Evolutionary conservation across 441 rosid genomes (phyloP).

Genomic region (Arabidopsis lyrata): DNA sequence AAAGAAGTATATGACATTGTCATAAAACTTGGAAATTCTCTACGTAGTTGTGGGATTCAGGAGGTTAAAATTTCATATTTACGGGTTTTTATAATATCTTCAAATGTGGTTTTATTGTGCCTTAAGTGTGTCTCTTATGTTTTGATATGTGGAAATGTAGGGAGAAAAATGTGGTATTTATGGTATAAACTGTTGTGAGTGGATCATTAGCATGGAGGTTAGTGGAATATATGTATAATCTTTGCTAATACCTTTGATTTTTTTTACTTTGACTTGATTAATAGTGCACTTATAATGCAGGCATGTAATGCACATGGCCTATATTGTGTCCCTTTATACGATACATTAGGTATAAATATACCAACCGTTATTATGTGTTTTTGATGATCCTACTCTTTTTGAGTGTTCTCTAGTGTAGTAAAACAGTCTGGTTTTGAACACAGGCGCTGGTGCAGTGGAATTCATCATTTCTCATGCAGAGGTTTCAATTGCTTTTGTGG

Average conservation of each 20-base stretch:
- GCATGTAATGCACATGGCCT: constrained; percentile 98
- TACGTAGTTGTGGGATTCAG: constrained; percentile 78
- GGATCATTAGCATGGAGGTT: constrained; percentile 99
- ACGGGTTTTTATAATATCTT: neutral
- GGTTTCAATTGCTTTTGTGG: constrained; percentile 86
- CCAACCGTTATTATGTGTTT: neutral
- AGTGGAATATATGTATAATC: neutral
- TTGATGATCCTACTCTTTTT: neutral
- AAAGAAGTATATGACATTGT: constrained; percentile 79
- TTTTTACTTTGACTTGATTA: neutral
- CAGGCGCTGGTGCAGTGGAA: constrained; percentile 93
- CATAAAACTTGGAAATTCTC: constrained; percentile 79
- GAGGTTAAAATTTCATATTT: constrained; percentile 53
- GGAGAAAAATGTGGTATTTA: constrained; percentile 89
- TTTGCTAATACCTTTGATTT: neutral
- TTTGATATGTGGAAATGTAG: constrained; percentile 48
- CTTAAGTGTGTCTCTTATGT: constrained; percentile 5
- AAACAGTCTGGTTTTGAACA: constrained; percentile 14
- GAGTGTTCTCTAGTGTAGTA: constrained; percentile 14
- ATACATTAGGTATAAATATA: constrained; percentile 73
- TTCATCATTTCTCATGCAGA: constrained; percentile 89
- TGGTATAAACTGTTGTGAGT: constrained; percentile 86
- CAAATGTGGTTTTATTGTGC: constrained; percentile 5
- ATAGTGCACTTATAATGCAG: constrained; percentile 54
- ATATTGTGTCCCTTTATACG: constrained; percentile 93